Evolutionary conservation across 805 yeast species (phyloP), one percentile per base, ranked within the genome.

Genomic region (Wickerhamomyces subpelliculosus): DNA sequence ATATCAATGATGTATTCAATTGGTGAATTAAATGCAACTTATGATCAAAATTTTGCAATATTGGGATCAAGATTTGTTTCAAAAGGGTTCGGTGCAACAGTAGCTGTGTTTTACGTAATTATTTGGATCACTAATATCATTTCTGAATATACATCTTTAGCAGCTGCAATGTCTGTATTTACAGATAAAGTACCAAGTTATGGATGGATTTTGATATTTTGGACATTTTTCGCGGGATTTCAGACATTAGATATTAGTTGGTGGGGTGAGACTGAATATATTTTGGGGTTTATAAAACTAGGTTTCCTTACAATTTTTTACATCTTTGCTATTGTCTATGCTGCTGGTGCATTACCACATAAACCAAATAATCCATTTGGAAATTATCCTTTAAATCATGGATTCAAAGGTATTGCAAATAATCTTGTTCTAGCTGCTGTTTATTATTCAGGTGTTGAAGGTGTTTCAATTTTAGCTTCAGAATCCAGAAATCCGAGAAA

Each of bases 381-480:
- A 3, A 42, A 58, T 16, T 49, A 41, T 37, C 67, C 67, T 4
- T 61, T 73, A 40, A 60, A 60, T 4, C 43, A 57, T 31, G 79
- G 78, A 0, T 73, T 74, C 55, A 72, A 69, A 45, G 72, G 78
- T 36, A 67, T 78, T 31, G 83, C 75, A 0, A 67, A 66, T 39
- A 79, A 86, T 8, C 67, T 82, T 48, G 72, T 82, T 44, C 73
- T 73, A 41, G 85, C 89, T 19, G 83, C 84, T 24, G 80, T 80
- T 60, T 81, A 86, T 26, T 80, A 73, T 57, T 87, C 81, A 57
- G 89, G 89, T 58, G 78, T 82, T 39, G 93, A 83, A 58, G 70
- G 80, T 57, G 78, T 80, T 23, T 86, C 86, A 54, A 68, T 83
- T 31, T 68, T 84, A n/a, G 83, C 84, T 14, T 84, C 87, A 53